A percentile compares a stretch with the other conserved stretches of the same genome.
phyloP scores from a whole-genome alignment of 345 rosid species.

The Cardiospermum halicacabum region DNA sequence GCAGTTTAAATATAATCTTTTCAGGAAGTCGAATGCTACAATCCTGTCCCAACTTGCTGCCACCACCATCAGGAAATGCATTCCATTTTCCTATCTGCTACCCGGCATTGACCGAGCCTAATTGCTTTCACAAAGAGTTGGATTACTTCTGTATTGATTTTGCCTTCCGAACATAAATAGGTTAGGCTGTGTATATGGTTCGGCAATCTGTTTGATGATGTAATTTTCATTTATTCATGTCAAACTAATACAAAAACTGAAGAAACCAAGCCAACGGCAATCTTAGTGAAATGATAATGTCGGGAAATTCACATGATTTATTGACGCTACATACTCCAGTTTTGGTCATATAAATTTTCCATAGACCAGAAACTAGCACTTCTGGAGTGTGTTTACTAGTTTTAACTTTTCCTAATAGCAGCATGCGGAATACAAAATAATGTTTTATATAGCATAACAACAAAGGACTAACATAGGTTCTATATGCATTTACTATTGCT shows the following conservation, averaged over 20 bases:
- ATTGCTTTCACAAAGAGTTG: background rate
- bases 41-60: background rate
- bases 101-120: background rate
- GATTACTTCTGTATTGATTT: background rate
- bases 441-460: background rate
- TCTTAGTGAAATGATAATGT: too few relatives aligned
- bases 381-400: background rate
- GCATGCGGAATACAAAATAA: background rate
- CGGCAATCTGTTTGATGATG: background rate
- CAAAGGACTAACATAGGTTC: background rate
- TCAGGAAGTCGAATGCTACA: background rate
- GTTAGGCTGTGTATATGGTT: background rate
- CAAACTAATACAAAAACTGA: too few relatives aligned
- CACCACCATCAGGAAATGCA: too few relatives aligned
- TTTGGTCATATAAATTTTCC: background rate
- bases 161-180: background rate
- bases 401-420: background rate
- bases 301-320: too few relatives aligned
- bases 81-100: too few relatives aligned
- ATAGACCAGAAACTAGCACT: background rate
- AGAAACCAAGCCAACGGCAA: too few relatives aligned
- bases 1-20: constrained; percentile 10
- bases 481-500: background rate
- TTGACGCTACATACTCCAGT: too few relatives aligned
- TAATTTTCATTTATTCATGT: too few relatives aligned